Base-by-base conservation (phyloP, 495 filamentous ascomycete species). In the Amorphotheca resinae region DNA sequence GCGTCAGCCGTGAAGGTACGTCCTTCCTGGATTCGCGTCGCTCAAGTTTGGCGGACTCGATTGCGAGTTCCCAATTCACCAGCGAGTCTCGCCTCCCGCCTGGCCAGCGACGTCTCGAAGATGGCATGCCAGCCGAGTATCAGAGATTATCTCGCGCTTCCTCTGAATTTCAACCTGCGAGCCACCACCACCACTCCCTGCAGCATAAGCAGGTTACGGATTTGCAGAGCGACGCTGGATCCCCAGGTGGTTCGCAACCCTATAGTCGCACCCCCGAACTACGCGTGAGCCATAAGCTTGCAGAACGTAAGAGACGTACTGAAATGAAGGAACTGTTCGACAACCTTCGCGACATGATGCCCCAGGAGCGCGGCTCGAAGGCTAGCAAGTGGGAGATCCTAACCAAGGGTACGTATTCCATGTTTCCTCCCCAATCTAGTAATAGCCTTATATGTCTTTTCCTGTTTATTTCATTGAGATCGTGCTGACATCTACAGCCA, bases 281-380 rank as follows among this genome's bases (percentile, higher is more conserved):
- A n/a, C 72, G 91, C 28, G 79, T 94, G 23, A 95, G 84, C 37
- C 91, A 99, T 52, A 99, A 99, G 57, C 69, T 96, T 34, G 91
- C 91, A 4, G 91, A 99, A 64, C 73, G 91, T 26, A 99, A 96
- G 63, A 80, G 91, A 12, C 76, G 91, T 25, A 94, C 86, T 37
- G 91, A 99, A 59, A 96, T 99, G 91, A 99, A 99, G 61, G 81
- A 88, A 56, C 70, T 95, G 5, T 96, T 96, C 57, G 91, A 99
- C 49, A 72, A 80, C 34, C 64, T 99, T 18, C 77, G 88, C 28
- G 70, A 79, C 40, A 72, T 86, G 31, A 77, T 95, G 48, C 89
- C 89, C 4, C 79, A 86, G 42, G 83, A 82, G 45, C 77, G 87
- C 38, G 89, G 87, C 15, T 82, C 83, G 33, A 99, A 96, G 56